Evolutionary conservation across 2,329 filamentous ascomycete species (phyloP), one percentile per base, ranked within the genome.

Genomic region (Orbilia brochopaga): DNA sequence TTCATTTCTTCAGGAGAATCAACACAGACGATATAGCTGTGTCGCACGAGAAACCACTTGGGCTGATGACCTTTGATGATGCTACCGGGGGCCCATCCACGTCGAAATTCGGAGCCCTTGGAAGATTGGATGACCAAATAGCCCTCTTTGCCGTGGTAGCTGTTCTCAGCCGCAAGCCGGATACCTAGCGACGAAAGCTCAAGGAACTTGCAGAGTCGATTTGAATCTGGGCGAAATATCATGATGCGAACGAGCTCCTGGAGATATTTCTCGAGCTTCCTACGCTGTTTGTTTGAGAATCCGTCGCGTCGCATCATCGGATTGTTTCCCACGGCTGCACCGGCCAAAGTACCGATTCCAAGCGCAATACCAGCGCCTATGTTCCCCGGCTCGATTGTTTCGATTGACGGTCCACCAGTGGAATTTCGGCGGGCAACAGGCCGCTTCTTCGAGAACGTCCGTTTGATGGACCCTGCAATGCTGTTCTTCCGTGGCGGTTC

Each of bases 1-100:
- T 96, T 93, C 90, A 97, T 96, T 76, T 96, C 96, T 79, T 97
- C 93, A 0, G 94, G 94, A 0, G 94, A 97, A 78, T 97, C 93
- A n/a, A 97, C 92, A 76, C 93, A 97, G 50, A 96, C 93, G 69
- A 99, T 88, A 78, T 99, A 99, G 81, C 92, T 97, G 80, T 97
- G 92, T 57, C 94, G 85, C n/a, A 99, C 92, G 19, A 97, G 83
- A 78, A 99, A 99, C 94, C 94, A 99, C 79, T 97, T 97, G 17
- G 92, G 91, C 72, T 87, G 89, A 80, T 97, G 92, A 11, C 92
- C 86, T 58, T 87, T 87, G 77, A 92, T 90, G 74, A 96, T 85
- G 76, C 92, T 88, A 57, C 86, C 84, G 0, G 91, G 91, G 1
- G 88, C 92, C 78, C 94, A 83, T 35, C 92, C 88, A 75, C 88